These are phyloP conservation scores for Beta macrorhiza DNA, from an alignment of 179 eudicot species.

Conservation along the genomic window DNA sequence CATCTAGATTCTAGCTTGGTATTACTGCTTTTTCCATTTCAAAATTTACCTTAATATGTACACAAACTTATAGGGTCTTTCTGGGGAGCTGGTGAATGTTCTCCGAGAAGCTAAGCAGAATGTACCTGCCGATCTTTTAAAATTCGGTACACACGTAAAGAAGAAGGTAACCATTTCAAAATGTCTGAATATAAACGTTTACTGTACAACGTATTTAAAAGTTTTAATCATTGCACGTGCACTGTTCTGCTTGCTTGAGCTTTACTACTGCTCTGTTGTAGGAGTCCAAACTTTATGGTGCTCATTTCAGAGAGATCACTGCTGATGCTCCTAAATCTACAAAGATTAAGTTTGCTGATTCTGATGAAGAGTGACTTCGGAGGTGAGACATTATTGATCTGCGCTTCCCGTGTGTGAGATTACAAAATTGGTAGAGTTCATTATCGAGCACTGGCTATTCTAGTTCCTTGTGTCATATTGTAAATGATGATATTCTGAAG, in stretches of 20 bases:
- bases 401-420: neutral
- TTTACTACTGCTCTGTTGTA: constrained; percentile 25
- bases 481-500: neutral
- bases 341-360: constrained; percentile 66
- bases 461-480: neutral
- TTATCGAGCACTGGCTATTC: neutral
- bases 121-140: constrained; percentile 69
- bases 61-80: constrained; percentile 50
- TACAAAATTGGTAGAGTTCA: neutral
- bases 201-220: neutral
- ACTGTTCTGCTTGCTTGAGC: neutral
- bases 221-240: neutral
- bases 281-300: constrained; percentile 98
- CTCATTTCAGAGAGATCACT: constrained; percentile 81
- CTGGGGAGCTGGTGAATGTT: constrained; percentile 96
- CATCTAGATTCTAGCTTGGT: neutral
- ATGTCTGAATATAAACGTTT: neutral
- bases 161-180: constrained; percentile 59
- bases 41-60: constrained; percentile 1
- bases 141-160: constrained; percentile 96
- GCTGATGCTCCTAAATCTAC: constrained; percentile 93
- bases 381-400: neutral
- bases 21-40: neutral
- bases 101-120: constrained; percentile 91
- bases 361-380: constrained; percentile 55